Evolutionary conservation across 139 green algal species (phyloP).

Genomic region (Spirogloea muscicola): DNA sequence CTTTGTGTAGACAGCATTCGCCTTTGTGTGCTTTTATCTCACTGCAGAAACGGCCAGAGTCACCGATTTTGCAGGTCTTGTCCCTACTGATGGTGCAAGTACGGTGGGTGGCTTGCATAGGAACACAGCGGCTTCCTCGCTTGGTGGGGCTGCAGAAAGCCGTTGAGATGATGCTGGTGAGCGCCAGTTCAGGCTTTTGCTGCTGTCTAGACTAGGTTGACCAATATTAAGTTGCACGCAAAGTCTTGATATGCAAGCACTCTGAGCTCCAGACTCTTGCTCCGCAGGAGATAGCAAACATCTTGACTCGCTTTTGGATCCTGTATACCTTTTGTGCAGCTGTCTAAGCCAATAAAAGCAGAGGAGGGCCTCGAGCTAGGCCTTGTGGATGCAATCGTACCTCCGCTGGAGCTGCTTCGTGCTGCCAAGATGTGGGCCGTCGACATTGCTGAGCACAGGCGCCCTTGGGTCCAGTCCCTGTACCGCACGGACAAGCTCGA

Average conservation of each 20-base stretch:
- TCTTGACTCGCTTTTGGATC: neutral
- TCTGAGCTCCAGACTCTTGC: no score
- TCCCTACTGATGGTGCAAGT: no score
- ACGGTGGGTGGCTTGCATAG: no score
- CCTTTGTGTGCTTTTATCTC: no score
- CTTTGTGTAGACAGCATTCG: no score
- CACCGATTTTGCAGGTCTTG: no score
- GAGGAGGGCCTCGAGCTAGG: conserved; percentile 67
- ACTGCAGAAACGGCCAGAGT: no score
- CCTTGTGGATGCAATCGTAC: conserved; percentile 83
- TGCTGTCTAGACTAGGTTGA: neutral
- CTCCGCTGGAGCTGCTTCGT: conserved; percentile 59
- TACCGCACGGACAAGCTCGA: conserved; percentile 70
- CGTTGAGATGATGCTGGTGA: conserved; percentile 88
- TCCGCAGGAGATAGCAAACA: no score
- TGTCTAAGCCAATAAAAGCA: conserved; percentile 61
- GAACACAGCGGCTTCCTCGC: conserved; percentile 91
- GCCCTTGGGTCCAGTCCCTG: conserved; percentile 51
- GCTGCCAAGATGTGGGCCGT: conserved; percentile 63
- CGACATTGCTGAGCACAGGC: conserved; percentile 69
- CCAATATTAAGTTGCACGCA: neutral
- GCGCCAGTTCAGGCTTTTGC: neutral
- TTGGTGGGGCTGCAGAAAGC: conserved; percentile 88
- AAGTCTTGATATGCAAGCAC: no score
- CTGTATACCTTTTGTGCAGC: conserved; percentile 40